Conservation (phyloP, 164 flowering plant species). For the Aristolochia fimbriata region DNA sequence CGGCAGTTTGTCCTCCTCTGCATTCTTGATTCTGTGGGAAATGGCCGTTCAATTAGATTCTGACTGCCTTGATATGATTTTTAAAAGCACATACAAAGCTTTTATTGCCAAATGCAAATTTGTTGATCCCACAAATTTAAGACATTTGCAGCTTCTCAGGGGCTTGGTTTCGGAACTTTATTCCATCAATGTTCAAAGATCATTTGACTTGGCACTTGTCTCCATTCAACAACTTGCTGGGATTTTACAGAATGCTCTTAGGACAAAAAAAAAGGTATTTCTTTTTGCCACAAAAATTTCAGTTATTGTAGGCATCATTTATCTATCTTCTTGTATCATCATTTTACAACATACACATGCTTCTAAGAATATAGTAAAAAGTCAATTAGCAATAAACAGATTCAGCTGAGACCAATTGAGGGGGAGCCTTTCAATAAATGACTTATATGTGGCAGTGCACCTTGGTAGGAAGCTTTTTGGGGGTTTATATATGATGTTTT, state of each 20-base stretch:
- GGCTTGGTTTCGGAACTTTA: constrained; percentile 59
- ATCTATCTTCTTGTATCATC: not conserved
- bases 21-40: constrained; percentile 48
- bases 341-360: not conserved
- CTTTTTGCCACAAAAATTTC: not conserved
- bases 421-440: too few species aligned
- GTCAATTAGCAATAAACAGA: too few species aligned
- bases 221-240: constrained; percentile 52
- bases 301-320: not conserved
- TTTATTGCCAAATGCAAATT: constrained; percentile 46
- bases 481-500: too few species aligned
- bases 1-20: constrained; percentile 35
- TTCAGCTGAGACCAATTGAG: too few species aligned
- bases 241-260: constrained; percentile 50
- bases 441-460: too few species aligned
- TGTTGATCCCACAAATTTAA: constrained; percentile 34
- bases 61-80: constrained; percentile 45
- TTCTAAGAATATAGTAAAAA: too few species aligned
- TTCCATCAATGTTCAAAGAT: constrained; percentile 55
- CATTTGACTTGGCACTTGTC: constrained; percentile 38
- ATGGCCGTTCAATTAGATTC: constrained; percentile 31
- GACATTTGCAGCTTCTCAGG: constrained; percentile 45
- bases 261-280: constrained; percentile 63
- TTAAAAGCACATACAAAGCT: constrained; percentile 47
- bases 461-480: too few species aligned